Base-by-base conservation (phyloP, 2,329 filamentous ascomycete species). In the Ceratocystis eucalypticola region DNA sequence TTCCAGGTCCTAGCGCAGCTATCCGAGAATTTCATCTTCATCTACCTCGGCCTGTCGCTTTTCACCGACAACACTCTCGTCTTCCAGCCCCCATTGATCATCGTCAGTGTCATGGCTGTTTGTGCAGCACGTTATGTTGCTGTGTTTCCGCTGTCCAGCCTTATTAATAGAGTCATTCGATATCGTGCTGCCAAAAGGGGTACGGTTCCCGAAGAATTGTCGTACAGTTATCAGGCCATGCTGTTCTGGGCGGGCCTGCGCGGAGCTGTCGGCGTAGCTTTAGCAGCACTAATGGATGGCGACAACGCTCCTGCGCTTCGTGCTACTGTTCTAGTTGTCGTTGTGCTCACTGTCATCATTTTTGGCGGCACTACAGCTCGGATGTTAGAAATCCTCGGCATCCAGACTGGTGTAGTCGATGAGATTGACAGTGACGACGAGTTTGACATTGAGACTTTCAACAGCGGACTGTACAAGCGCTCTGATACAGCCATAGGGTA, bases 21-120 rank as follows among this genome's bases (percentile, higher is more conserved):
- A 59, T 96, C 93, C 0, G 94, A 99, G 77, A 99, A 99, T 76
- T 99, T 99, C 74, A 99, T 99, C 76, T 99, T 99, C 79, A 99
- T 99, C 75, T 99, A 99, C 73, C 84, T 99, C 0, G 94, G 94
- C 5, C 80, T 99, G 2, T 95, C 94, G 0, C 82, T 99, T 33
- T 97, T 99, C 75, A 96, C 94, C 2, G 92, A 97, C 72, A 86
- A 86, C 64, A 85, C 89, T 62, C 81, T 96, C 28, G 85, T 90
- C 68, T 99, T 95, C 77, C 95, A 96, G 73, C 94, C 94, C 0
- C 84, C 96, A 2, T 90, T 99, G 72, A 97, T 97, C 72, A 88
- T 99, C 66, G 86, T 99, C 70, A 93, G 93, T 0, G 87, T 96
- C 3, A 79, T 93, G 61, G 92, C 94, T 3, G 96, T 99, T 64